Percentiles rank a stretch among this genome's conserved stretches.
Conservation (phyloP, 139 green algal genomes). For the Tetradesmus lagerheimii region DNA sequence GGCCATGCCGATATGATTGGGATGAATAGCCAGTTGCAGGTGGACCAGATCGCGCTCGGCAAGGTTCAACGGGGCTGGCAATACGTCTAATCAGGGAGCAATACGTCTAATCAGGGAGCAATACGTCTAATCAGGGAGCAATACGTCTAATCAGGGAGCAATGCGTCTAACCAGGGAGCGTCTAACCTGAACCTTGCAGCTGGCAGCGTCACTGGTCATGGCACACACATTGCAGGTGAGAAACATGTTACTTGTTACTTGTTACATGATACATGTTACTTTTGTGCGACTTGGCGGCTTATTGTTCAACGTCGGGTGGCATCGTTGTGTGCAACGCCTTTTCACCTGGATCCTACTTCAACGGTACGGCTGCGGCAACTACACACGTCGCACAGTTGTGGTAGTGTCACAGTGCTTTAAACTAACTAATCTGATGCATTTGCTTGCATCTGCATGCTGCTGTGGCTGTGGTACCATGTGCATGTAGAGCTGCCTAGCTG, state of each 20-base stretch:
- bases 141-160: no score
- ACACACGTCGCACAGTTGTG: no score
- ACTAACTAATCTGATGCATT: no score
- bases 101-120: no score
- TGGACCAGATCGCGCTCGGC: neutral
- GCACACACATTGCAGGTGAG: neutral
- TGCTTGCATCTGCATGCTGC: no score
- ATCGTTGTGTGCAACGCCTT: neutral
- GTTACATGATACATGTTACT: no score
- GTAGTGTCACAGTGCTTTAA: no score
- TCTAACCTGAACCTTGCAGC: neutral
- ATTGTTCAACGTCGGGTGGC: no score
- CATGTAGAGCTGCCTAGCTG: no score
- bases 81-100: neutral
- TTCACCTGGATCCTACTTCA: neutral
- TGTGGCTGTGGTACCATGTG: no score
- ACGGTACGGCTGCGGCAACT: neutral
- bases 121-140: neutral
- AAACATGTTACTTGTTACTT: neutral
- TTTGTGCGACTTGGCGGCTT: no score
- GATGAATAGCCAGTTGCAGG: neutral
- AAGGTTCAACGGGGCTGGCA: neutral
- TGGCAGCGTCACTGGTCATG: neutral
- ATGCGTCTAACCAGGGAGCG: neutral
- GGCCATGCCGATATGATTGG: neutral